Base-by-base conservation (phyloP, 176 grass and related monocot genomes). In the Saccharum officinarum region DNA sequence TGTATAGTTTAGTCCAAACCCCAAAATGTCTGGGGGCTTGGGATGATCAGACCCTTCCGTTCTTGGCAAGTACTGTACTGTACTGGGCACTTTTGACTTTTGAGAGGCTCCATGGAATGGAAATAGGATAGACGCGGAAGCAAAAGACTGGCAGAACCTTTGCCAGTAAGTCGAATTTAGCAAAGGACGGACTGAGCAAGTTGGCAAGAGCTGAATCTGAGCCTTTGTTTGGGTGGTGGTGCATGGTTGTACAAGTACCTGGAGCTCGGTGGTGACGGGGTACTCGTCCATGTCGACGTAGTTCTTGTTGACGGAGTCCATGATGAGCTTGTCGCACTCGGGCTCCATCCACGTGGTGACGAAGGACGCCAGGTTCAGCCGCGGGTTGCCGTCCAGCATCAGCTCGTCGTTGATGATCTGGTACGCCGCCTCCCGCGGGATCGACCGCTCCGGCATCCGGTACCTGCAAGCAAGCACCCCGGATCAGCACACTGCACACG, bases 301-400 rank as follows among this genome's bases (percentile, higher is more conserved):
- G 71, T 87, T 91, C 62, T 91, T 97, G 86, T 91, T 95, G 73
- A 93, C 1, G 33, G 94, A 44, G 1, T 39, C 84, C 81, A 89
- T 86, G 30, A 97, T 92, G 76, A 97, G 87, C 81, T 94, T 91
- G 80, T 92, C 89, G 34, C 94, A 94, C 89, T 97, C 89, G 2
- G 91, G 94, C 87, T 97, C 89, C 91, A 94, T 97, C 89, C 92
- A 94, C 0, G 94, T 97, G 81, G 94, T 97, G 52, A 97, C 92
- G 82, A 97, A 94, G 18, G 92, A 94, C 0, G 92, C 92, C 1
- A 94, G 77, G 82, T 97, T 97, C 36, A 91, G 64, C 33, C 88
- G 71, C 44, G 94, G 94, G 83, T 92, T 97, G 3, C 92, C 90
- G 15, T 97, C 92, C 50, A 94, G 89, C 89, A 97, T 92, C 61